phyloP scores from a whole-genome alignment of 768 basidiomycete genomes.

The Suillus fuscotomentosus region DNA sequence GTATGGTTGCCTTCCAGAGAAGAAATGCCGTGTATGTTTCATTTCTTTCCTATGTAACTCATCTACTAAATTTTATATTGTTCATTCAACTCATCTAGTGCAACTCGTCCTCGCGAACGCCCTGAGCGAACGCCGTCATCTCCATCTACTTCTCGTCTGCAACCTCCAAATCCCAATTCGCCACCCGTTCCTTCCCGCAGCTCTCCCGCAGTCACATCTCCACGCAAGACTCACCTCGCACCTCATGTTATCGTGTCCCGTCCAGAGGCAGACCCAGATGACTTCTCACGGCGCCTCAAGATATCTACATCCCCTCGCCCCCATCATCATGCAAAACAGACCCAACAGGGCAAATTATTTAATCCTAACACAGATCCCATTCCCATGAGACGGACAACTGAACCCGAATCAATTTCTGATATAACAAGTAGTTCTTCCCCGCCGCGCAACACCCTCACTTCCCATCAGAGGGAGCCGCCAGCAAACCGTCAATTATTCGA shows the following conservation, averaged over 20 bases:
- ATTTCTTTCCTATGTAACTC: background rate
- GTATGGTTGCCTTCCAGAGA: slow-evolving; percentile 66
- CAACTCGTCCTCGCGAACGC: slow-evolving; percentile 45
- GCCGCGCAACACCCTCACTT: slow-evolving; percentile 27
- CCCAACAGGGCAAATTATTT: slow-evolving; percentile 51
- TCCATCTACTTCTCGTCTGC: slow-evolving; percentile 26
- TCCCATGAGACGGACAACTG: slow-evolving; percentile 57
- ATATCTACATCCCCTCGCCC: slow-evolving; percentile 54
- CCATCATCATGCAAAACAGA: slow-evolving; percentile 33
- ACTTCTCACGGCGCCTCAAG: slow-evolving; percentile 70
- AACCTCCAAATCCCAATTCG: slow-evolving; percentile 25
- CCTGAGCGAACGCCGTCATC: slow-evolving; percentile 40
- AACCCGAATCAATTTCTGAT: slow-evolving; percentile 67
- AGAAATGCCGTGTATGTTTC: slow-evolving; percentile 54
- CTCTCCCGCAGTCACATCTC: slow-evolving; percentile 20
- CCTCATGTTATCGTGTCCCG: slow-evolving; percentile 36
- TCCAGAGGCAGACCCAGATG: slow-evolving; percentile 62
- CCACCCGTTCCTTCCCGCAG: slow-evolving; percentile 27
- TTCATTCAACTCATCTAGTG: slow-evolving; percentile 30
- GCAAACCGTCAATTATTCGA: slow-evolving; percentile 71
- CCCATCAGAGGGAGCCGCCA: slow-evolving; percentile 35
- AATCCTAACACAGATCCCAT: slow-evolving; percentile 73
- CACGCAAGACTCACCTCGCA: slow-evolving; percentile 34
- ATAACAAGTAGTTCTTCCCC: slow-evolving; percentile 49
- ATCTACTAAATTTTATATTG: background rate